Evolutionary conservation across 305 asterid genomes (phyloP), one percentile per base, ranked within the genome.

Genomic region (Andrographis paniculata): DNA sequence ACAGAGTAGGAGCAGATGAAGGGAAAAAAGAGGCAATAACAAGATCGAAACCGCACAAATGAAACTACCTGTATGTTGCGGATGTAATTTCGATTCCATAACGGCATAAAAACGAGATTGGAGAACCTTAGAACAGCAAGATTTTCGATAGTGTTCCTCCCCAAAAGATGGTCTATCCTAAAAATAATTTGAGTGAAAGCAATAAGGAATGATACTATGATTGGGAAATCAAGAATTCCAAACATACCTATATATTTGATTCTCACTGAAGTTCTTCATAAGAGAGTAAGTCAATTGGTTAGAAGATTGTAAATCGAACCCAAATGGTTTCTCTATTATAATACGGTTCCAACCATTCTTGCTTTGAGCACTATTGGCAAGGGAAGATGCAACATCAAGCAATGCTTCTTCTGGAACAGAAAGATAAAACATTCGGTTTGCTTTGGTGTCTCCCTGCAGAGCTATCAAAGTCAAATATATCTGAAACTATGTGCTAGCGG

Each of bases 101-200:
- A 40, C 9, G 80, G 80, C 80, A 73, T 63, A 51, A 73, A 69
- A 44, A 63, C 77, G 21, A 73, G 64, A 67, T 73, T 73, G 13
- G 80, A 73, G 61, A 73, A 73, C 71, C 75, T 63, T 49, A 73
- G 61, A 49, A 73, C 80, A 6, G 74, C 50, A 3, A 73, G 71
- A 55, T 73, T 73, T 57, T 73, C 80, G 10, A 73, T 73, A 20
- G 80, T 73, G 60, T 73, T 73, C 76, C 80, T 69, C 37, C 76
- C 80, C 61, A 73, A 45, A 56, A 73, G 80, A 61, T 73, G 76
- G 58, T 73, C 80, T 56, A 69, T 73, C 69, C 80, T 73, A 74
- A 54, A 63, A 46, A 51, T 48, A 38, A 49, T 36, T 17, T 46
- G 1, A 22, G 43, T 40, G 41, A 19, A 8, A 21, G 12, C 9